Conservation (phyloP, 2,329 filamentous ascomycete species). For the Aspergillus hortae region DNA sequence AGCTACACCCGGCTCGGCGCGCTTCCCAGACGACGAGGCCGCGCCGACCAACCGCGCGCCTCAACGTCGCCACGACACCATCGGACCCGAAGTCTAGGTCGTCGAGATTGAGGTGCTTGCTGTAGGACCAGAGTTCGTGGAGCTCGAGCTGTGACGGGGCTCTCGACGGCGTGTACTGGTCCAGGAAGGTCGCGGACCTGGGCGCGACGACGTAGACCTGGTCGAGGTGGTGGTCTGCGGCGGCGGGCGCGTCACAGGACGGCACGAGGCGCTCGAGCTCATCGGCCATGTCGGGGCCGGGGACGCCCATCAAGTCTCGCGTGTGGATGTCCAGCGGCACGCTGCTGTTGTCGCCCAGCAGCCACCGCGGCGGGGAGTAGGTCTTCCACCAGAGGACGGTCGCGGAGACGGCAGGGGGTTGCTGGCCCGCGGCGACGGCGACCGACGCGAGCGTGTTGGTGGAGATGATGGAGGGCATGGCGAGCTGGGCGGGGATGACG, state of each 20-base stretch:
- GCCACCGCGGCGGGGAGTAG: conserved; percentile 51
- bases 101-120: conserved; percentile 49
- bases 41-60: conserved; percentile 45
- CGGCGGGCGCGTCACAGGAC: conserved; percentile 15
- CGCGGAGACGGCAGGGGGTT: conserved; percentile 17
- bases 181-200: conserved; percentile 41
- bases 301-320: conserved; percentile 48
- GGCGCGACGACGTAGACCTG: conserved; percentile 45
- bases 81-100: conserved; percentile 51
- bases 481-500: conserved; percentile 48
- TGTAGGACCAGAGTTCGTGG: conserved; percentile 42
- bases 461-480: conserved; percentile 39
- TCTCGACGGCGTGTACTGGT: conserved; percentile 27
- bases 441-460: conserved; percentile 17
- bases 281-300: conserved; percentile 38
- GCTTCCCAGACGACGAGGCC: conserved; percentile 50
- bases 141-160: conserved; percentile 27
- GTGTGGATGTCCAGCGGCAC: conserved; percentile 36
- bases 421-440: conserved; percentile 3
- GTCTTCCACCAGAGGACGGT: conserved; percentile 55
- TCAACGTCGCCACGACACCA: conserved; percentile 44
- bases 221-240: conserved; percentile 8
- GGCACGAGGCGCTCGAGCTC: conserved; percentile 35
- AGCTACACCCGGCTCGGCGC: conserved; percentile 26
- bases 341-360: conserved; percentile 40